Evolutionary conservation across 2,329 filamentous ascomycete species (phyloP).

Genomic region (Aureobasidium namibiae): DNA sequence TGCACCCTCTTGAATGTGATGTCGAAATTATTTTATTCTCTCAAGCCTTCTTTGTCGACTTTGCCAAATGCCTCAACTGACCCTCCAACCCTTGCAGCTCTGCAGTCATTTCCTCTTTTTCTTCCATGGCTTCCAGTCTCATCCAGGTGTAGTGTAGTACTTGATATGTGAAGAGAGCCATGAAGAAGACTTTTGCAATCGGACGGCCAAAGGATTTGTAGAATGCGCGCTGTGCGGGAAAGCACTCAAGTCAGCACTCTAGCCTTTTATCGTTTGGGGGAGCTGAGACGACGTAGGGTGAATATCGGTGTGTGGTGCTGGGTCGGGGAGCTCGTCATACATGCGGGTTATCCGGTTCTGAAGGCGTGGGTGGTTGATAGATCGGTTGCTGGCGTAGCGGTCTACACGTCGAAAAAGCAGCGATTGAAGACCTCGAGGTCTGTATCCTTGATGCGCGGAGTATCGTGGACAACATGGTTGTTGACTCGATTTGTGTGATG

Average conservation of each 20-base stretch:
- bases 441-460: not conserved
- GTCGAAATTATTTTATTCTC: too few relatives aligned
- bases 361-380: constrained; percentile 10
- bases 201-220: constrained; percentile 69
- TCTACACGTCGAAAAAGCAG: not conserved
- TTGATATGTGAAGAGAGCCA: constrained; percentile 73
- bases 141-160: constrained; percentile 66
- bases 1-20: too few relatives aligned
- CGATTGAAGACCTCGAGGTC: not conserved
- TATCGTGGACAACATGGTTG: not conserved
- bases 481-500: not conserved
- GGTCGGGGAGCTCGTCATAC: not conserved
- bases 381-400: not conserved
- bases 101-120: constrained; percentile 44
- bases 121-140: constrained; percentile 65
- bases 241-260: too few relatives aligned
- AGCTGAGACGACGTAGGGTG: too few relatives aligned
- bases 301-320: not conserved
- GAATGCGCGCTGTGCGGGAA: constrained; percentile 48
- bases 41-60: not conserved
- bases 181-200: constrained; percentile 63
- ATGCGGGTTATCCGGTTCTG: constrained; percentile 10
- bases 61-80: not conserved
- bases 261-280: too few relatives aligned
- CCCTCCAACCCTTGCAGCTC: not conserved